Base-by-base conservation (phyloP, 2,329 filamentous ascomycete species). In the Colletotrichum somersetense region DNA sequence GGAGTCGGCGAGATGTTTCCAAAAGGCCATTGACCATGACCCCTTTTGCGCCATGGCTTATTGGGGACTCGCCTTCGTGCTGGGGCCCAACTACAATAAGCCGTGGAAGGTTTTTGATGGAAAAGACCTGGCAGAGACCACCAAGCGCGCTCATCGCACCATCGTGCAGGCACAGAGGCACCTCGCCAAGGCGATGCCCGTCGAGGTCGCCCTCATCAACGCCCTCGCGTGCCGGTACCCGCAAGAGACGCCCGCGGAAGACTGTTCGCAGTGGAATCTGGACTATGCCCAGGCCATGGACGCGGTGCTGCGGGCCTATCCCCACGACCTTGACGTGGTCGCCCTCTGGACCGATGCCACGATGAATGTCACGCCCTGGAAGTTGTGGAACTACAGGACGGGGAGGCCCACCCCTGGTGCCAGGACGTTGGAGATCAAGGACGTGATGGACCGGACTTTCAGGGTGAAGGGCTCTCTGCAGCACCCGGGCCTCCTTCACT, bases 1-100 rank as follows among this genome's bases (percentile, higher is more conserved):
- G 75, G 92, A 94, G 78, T 88, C 91, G 0, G 86, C 85, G 5
- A 81, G 81, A 52, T 93, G 91, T 80, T 93, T 93, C 76, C 82
- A 90, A 75, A 81, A 83, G 11, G 90, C 89, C n/a, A 85, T 89
- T 42, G 78, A 79, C 1, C 77, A 83, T 58, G 91, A 93, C 73
- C 73, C 81, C 0, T 74, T 79, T 2, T 92, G 89, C 69, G 85
- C 87, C 40, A 89, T 93, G 84, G 91, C 89, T 3, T 87, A 91
- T 76, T 93, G 91, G 91, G 91, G 91, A 0, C 81, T 92, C 5
- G 90, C 93, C 0, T 95, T 92, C 78, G 85, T 91, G 1, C 81
- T 93, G 0, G 93, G 93, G 0, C 93, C 93, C 4, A 95, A 96
- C 77, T 91, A 91, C 79, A 89, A 95, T 82, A 94, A 95, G 77